Evolutionary conservation across 140 eudicot genomes (phyloP), one percentile per base, ranked within the genome.

Genomic region (Cichorium intybus): DNA sequence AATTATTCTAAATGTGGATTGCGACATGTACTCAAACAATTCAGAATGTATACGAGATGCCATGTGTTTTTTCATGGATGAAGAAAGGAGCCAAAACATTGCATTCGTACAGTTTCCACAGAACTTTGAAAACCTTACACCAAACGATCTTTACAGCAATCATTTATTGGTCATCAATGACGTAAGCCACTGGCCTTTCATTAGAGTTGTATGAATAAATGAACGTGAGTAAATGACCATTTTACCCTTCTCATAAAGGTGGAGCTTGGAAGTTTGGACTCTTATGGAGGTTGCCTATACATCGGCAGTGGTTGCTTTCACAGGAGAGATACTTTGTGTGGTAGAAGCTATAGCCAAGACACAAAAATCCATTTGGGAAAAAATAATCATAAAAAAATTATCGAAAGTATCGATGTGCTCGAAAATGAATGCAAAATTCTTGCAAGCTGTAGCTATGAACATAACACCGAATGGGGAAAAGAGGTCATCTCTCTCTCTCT

Each of bases 1-100:
- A 6, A 65, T 79, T 24, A 76, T 79, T 64, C 76, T 83, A 2
- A 79, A 63, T 34, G 66, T 83, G 31, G 85, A 83, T 52, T 79
- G 83, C 27, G 85, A 83, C 60, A 71, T 72, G 76, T 83, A 83
- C 62, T 79, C 85, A 0, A 83, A 76, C 64, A 76, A 79, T 45
- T 69, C 81, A 14, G 73, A 47, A 33, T 68, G 83, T 4, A 65
- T 79, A 35, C 74, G 80, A 46, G 83, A 79, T 65, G 81, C 82
- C 28, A 35, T 76, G 26, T 79, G 89, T 57, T 83, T 79, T 64
- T 70, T 83, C 79, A 75, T 83, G 89, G 89, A 83, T 66, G 80
- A 69, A 5, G 53, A 72, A 67, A 63, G 45, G 27, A 43, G 49
- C 49, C 7, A 43, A 14, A 43, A 43, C 1, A 73, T 79, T 46